phyloP scores from a whole-genome alignment of 371 early-diverging fungal species.

The Circinella umbellata region DNA sequence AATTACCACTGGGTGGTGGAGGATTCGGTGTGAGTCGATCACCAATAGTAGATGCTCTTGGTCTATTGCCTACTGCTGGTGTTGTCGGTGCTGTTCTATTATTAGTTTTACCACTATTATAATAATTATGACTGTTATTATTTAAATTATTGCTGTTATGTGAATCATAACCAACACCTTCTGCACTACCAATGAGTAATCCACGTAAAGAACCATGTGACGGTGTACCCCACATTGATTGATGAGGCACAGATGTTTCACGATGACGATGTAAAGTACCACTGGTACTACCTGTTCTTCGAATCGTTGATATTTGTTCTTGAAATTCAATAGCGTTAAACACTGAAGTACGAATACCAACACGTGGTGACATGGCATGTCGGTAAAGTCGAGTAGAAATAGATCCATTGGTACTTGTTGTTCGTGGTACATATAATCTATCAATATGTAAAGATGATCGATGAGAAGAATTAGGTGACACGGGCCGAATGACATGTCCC shows the following conservation, averaged over 20 bases:
- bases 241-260: conserved; percentile 16
- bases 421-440: conserved; percentile 32
- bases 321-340: conserved; percentile 50
- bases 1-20: background rate
- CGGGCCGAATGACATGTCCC: conserved; percentile 49
- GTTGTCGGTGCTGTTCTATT: conserved; percentile 2
- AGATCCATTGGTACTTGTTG: conserved; percentile 44
- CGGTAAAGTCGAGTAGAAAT: conserved; percentile 37
- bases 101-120: background rate
- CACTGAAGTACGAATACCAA: conserved; percentile 49
- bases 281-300: conserved; percentile 35
- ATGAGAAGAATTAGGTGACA: conserved; percentile 41
- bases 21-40: conserved; percentile 6
- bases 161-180: too few species aligned
- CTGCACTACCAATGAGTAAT: background rate
- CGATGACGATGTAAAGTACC: conserved; percentile 19
- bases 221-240: background rate
- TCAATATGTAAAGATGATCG: conserved; percentile 42
- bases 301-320: conserved; percentile 40
- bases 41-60: conserved; percentile 19
- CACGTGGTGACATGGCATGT: conserved; percentile 46
- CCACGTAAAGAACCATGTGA: conserved; percentile 7
- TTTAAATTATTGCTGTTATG: background rate
- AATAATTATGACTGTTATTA: background rate
- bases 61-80: conserved; percentile 8